Base-by-base conservation (phyloP, 257 asterid species). In the Nicotiana sylvestris region DNA sequence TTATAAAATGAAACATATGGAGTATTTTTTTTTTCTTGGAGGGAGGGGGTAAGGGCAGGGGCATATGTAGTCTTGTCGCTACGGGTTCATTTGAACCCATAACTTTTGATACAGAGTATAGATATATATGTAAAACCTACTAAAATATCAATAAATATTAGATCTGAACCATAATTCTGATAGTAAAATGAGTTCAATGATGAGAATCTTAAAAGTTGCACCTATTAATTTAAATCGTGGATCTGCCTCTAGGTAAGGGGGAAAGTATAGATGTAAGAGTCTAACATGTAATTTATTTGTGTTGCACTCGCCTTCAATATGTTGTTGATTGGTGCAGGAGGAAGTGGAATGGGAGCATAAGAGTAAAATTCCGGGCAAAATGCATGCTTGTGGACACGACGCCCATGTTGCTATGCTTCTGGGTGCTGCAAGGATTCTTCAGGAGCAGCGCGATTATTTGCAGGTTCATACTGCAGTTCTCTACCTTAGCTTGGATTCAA, bases 381-480 rank as follows among this genome's bases (percentile, higher is more conserved):
- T 93, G 96, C 97, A 92, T 86, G 91, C 91, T 68, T 93, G 95
- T 88, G 97, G 97, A 66, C 95, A 93, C 79, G 97, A 93, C 58
- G 96, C 93, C 2, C 95, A 93, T 81, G 96, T 93, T 43, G 88
- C 96, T 17, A 90, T 89, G 93, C 94, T 91, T 85, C 94, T 93
- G 66, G 96, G 96, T 70, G 96, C 95, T 78, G 92, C 96, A 6
- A 90, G 86, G 89, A 83, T 93, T 76, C 97, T 93, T 86, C 90
- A 89, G 76, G 87, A 91, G 68, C 87, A 80, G 49, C 77, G 66
- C 5, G 16, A 30, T 76, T 87, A 85, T 49, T 83, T 93, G 51
- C 87, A 87, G 94, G 97, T 93, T 80, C 66, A 30, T 55, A 74
- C 68, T 83, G 64, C 49, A 16, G 30, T 46, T 32, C 49, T 77